Evolutionary conservation across 2,329 filamentous ascomycete genomes (phyloP).

Genomic region (Furcasterigmium furcatum): DNA sequence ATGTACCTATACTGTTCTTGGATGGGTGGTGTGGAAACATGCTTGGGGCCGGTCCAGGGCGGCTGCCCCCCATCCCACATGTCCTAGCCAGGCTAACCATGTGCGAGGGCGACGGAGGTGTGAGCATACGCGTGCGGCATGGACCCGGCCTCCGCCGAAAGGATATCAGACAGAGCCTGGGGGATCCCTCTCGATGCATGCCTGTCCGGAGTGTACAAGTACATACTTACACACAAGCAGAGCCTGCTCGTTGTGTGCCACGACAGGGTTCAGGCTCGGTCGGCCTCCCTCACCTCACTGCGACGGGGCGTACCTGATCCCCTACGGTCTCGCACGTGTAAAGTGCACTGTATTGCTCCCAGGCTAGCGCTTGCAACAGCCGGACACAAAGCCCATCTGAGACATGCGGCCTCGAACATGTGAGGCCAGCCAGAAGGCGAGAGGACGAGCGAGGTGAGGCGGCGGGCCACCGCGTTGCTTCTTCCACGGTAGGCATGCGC

Average conservation of each 20-base stretch:
- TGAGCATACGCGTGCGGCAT: too few species aligned
- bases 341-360: neutral
- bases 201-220: too few species aligned
- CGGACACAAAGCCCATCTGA: too few species aligned
- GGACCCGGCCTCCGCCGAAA: too few species aligned
- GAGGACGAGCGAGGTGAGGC: neutral
- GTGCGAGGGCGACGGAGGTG: neutral
- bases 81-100: neutral
- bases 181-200: too few species aligned
- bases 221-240: too few species aligned
- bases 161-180: too few species aligned
- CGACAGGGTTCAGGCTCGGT: slow-evolving; percentile 1
- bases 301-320: too few species aligned
- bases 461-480: neutral
- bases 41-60: neutral
- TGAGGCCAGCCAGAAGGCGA: neutral
- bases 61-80: neutral
- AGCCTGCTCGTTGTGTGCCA: too few species aligned
- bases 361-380: neutral
- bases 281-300: slow-evolving; percentile 1
- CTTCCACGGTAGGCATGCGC: too few species aligned
- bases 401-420: neutral
- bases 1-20: neutral
- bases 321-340: too few species aligned
- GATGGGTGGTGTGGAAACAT: neutral